These are phyloP conservation scores for Colletotrichum sp. DNA, from an alignment of 2,329 filamentous ascomycete genomes.

Conservation along the genomic window DNA sequence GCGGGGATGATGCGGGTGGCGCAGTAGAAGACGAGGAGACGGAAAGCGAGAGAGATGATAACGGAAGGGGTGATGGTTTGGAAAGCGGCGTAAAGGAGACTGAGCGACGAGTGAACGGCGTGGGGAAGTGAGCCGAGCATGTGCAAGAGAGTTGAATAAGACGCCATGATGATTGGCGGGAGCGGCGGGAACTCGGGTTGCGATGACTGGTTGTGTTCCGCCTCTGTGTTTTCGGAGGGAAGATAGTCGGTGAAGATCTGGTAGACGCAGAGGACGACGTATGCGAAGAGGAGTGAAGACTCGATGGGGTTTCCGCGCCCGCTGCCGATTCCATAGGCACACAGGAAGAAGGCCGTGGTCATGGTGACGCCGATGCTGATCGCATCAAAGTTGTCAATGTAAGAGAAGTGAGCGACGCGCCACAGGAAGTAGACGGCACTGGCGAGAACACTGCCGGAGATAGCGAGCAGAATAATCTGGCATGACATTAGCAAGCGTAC, in stretches of 20 bases:
- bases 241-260: conserved; percentile 99
- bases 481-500: conserved; percentile 34
- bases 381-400: conserved; percentile 90
- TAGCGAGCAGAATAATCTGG: conserved; percentile 84
- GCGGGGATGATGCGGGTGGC: conserved; percentile 96
- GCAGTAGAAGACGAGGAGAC: conserved; percentile 93
- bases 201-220: conserved; percentile 52
- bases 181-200: conserved; percentile 95
- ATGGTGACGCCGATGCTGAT: conserved; percentile 91
- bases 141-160: conserved; percentile 89
- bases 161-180: conserved; percentile 97
- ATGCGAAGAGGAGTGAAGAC: conserved; percentile 58
- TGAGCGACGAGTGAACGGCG: conserved; percentile 82
- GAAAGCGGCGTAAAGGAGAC: conserved; percentile 88
- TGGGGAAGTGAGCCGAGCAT: conserved; percentile 82
- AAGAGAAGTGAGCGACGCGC: conserved; percentile 91
- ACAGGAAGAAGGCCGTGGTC: conserved; percentile 90
- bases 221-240: conserved; percentile 70
- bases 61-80: conserved; percentile 96
- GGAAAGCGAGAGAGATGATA: conserved; percentile 92
- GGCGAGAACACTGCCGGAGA: conserved; percentile 90
- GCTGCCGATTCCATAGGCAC: conserved; percentile 91
- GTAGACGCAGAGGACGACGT: conserved; percentile 97
- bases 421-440: conserved; percentile 96
- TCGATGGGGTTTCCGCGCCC: conserved; percentile 81